A percentile compares a stretch with the other conserved stretches of the same genome.
Evolutionary conservation across 108 stramenopile species (phyloP).

Genomic region (Cyclotella cryptica): DNA sequence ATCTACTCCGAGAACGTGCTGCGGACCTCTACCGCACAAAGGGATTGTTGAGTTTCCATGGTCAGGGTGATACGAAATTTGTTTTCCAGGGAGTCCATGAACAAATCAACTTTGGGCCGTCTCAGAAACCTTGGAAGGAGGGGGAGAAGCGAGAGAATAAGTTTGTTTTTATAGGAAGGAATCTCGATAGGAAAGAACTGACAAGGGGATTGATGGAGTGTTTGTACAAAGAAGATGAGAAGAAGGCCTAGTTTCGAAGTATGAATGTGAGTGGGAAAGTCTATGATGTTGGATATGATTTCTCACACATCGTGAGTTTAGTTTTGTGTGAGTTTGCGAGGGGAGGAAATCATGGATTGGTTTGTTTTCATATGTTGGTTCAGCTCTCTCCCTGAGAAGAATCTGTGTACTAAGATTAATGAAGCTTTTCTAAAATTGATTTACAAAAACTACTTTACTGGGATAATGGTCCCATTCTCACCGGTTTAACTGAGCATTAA

Average conservation of each 20-base stretch:
- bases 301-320: too few relatives aligned
- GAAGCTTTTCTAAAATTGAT: too few relatives aligned
- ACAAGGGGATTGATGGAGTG: conserved; percentile 91
- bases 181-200: conserved; percentile 84
- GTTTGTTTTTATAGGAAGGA: conserved; percentile 97
- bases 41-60: conserved; percentile 93
- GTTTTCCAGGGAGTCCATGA: conserved; percentile 98
- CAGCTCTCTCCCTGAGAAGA: too few relatives aligned
- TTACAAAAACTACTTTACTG: too few relatives aligned
- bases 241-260: not conserved
- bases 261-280: too few relatives aligned
- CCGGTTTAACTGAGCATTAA: too few relatives aligned
- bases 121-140: conserved; percentile 84
- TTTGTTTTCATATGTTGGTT: too few relatives aligned
- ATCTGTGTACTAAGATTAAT: too few relatives aligned
- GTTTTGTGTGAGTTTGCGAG: too few relatives aligned
- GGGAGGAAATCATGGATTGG: too few relatives aligned
- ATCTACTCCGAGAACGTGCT: conserved; percentile 87
- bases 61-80: conserved; percentile 94
- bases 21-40: conserved; percentile 94
- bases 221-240: conserved; percentile 83
- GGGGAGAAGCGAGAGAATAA: conserved; percentile 87
- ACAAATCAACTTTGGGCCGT: conserved; percentile 97
- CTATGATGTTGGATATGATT: too few relatives aligned
- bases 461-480: too few relatives aligned